phyloP scores from a whole-genome alignment of 1,139 yeast genomes.

The Hansenula lynferdii region DNA sequence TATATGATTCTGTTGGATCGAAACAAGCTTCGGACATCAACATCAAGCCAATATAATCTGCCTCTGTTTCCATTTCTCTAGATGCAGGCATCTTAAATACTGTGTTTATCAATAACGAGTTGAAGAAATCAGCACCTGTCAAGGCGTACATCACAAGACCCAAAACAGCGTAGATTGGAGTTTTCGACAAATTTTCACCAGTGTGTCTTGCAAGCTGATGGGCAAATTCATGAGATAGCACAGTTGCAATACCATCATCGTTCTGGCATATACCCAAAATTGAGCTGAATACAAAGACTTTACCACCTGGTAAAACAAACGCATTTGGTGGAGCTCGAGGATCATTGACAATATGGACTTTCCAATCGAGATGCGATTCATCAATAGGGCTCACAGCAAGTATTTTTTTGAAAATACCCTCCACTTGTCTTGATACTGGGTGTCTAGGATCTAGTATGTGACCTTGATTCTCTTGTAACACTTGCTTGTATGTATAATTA shows the following conservation, averaged over 20 bases:
- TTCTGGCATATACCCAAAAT: constrained; percentile 74
- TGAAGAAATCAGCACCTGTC: constrained; percentile 49
- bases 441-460: constrained; percentile 47
- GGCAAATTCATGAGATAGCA: constrained; percentile 86
- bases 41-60: constrained; percentile 91
- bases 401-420: constrained; percentile 55
- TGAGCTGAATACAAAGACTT: constrained; percentile 82
- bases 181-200: constrained; percentile 69
- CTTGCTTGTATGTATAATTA: constrained; percentile 57
- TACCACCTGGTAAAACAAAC: constrained; percentile 93
- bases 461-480: constrained; percentile 43
- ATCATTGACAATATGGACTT: constrained; percentile 74
- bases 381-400: constrained; percentile 52
- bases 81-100: constrained; percentile 77
- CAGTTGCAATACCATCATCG: constrained; percentile 93
- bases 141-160: constrained; percentile 45
- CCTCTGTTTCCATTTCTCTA: constrained; percentile 92
- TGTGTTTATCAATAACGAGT: constrained; percentile 52
- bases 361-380: constrained; percentile 54
- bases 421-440: constrained; percentile 53
- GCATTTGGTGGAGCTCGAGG: constrained; percentile 83
- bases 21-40: constrained; percentile 89
- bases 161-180: constrained; percentile 51
- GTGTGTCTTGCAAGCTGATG: constrained; percentile 93
- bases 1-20: constrained; percentile 66